Conservation (phyloP, 2,329 filamentous ascomycete genomes). For the Phialophora verrucosa region DNA sequence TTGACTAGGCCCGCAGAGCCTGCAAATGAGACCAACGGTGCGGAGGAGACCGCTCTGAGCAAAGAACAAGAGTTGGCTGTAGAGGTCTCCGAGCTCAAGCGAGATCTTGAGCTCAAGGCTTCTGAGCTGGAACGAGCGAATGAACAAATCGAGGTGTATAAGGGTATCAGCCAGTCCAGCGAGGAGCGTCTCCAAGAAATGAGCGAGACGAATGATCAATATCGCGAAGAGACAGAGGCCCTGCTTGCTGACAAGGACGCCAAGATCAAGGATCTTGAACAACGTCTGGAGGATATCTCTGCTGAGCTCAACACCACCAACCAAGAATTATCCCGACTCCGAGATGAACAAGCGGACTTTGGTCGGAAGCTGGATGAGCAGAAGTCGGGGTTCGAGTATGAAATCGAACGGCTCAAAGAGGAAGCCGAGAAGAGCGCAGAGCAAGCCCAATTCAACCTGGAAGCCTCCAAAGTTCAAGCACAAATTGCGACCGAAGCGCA, state of each 20-base stretch:
- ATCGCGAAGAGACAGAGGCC: conserved; percentile 81
- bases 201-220: conserved; percentile 81
- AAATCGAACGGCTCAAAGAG: conserved; percentile 80
- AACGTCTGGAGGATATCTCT: conserved; percentile 82
- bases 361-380: conserved; percentile 77
- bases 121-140: conserved; percentile 81
- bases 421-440: conserved; percentile 80
- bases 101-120: conserved; percentile 80
- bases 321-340: conserved; percentile 77
- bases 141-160: conserved; percentile 84
- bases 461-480: conserved; percentile 90
- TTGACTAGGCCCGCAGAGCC: conserved; percentile 69
- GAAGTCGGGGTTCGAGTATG: conserved; percentile 76
- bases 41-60: conserved; percentile 62
- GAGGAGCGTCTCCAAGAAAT: conserved; percentile 86
- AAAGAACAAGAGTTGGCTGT: conserved; percentile 79
- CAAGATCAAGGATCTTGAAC: conserved; percentile 79
- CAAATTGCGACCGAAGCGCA: conserved; percentile 93
- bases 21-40: conserved; percentile 55
- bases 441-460: conserved; percentile 81
- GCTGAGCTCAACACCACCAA: conserved; percentile 81
- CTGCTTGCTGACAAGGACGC: conserved; percentile 77
- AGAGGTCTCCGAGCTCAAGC: conserved; percentile 84
- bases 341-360: conserved; percentile 79
- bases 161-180: conserved; percentile 80